phyloP scores from a whole-genome alignment of 2,329 filamentous ascomycete genomes.

The Pseudogymnoascus pannorum region DNA sequence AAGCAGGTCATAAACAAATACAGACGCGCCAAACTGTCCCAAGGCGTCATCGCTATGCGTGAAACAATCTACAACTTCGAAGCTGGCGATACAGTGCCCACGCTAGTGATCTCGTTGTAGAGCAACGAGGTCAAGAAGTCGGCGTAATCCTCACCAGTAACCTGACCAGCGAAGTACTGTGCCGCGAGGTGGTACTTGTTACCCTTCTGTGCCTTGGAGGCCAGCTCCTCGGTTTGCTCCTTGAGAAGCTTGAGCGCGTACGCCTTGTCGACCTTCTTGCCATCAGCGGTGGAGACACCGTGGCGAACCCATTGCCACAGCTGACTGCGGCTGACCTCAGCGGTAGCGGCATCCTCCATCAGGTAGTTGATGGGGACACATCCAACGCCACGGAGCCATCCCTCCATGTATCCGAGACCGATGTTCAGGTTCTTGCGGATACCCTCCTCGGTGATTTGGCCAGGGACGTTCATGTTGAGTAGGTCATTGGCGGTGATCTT shows the following conservation, averaged over 20 bases:
- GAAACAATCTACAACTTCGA: slow-evolving; percentile 25
- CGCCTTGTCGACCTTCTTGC: slow-evolving; percentile 86
- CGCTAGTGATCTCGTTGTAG: slow-evolving; percentile 79
- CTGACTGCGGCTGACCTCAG: slow-evolving; percentile 89
- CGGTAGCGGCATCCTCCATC: slow-evolving; percentile 97
- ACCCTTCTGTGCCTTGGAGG: slow-evolving; percentile 68
- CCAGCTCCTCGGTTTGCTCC: slow-evolving; percentile 73
- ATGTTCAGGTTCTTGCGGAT: slow-evolving; percentile 98
- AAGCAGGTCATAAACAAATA: slow-evolving; percentile 9
- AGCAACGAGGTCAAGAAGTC: slow-evolving; percentile 90
- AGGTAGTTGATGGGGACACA: slow-evolving; percentile 97
- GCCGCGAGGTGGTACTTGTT: slow-evolving; percentile 89
- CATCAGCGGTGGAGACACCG: slow-evolving; percentile 69
- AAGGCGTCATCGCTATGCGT: not conserved
- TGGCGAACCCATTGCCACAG: slow-evolving; percentile 91
- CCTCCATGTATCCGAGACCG: slow-evolving; percentile 96
- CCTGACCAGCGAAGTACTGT: slow-evolving; percentile 86
- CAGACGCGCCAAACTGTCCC: not conserved
- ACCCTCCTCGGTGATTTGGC: slow-evolving; percentile 83
- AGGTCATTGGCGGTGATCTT: slow-evolving; percentile 80
- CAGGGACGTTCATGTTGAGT: slow-evolving; percentile 96
- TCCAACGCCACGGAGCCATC: slow-evolving; percentile 88
- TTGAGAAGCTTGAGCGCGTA: slow-evolving; percentile 81
- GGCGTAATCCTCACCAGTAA: slow-evolving; percentile 95
- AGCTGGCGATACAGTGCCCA: slow-evolving; percentile 40